phyloP scores from a whole-genome alignment of 2,329 filamentous ascomycete species.

The Venturia aucupariae region DNA sequence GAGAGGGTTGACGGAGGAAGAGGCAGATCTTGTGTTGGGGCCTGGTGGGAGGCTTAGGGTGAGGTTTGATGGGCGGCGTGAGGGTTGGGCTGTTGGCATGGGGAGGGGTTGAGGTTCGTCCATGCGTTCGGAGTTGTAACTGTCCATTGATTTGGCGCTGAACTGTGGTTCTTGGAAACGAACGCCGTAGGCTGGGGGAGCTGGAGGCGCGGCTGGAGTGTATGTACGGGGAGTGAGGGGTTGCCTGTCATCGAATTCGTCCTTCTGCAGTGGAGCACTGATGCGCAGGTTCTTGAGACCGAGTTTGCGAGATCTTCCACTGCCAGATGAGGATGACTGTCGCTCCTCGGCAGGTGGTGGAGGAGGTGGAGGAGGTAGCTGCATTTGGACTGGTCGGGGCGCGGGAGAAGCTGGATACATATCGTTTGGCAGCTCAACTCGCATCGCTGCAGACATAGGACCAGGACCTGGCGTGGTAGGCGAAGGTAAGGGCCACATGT shows the following conservation, averaged over 20 bases:
- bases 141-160: conserved; percentile 18
- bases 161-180: conserved; percentile 25
- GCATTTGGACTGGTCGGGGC: conserved; percentile 10
- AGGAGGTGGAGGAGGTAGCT: conserved; percentile 7
- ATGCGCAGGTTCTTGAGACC: conserved; percentile 49
- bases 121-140: conserved; percentile 19
- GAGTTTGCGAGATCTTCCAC: conserved; percentile 29
- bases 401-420: conserved; percentile 15
- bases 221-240: conserved; percentile 50
- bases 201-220: conserved; percentile 31
- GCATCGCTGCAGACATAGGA: neutral
- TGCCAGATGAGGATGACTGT: conserved; percentile 18
- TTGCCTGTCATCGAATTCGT: conserved; percentile 40
- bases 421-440: conserved; percentile 13
- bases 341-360: neutral
- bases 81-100: conserved; percentile 23
- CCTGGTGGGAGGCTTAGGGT: conserved; percentile 4
- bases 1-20: conserved; percentile 8
- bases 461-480: conserved; percentile 2
- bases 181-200: conserved; percentile 21
- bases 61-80: conserved; percentile 19
- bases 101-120: conserved; percentile 29
- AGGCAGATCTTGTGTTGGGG: conserved; percentile 12
- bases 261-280: conserved; percentile 36
- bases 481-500: conserved; percentile 3